These are phyloP conservation scores for Xylariaceae sp. DNA, from an alignment of 2,329 filamentous ascomycete species.

Conservation along the genomic window DNA sequence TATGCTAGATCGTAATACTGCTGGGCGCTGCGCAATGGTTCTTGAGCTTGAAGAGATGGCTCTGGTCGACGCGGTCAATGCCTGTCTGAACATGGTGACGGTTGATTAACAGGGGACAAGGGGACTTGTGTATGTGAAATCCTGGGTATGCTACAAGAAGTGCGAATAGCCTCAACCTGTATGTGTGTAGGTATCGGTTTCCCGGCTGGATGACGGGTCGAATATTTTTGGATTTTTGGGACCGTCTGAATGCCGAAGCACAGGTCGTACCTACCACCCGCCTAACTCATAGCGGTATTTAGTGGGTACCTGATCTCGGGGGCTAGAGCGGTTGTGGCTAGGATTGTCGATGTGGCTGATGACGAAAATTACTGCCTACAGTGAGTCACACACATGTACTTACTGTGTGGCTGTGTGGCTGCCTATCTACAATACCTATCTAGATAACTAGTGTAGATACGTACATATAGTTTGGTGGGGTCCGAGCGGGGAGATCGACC, in stretches of 20 bases:
- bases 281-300: too few species aligned
- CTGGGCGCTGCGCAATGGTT: conserved; percentile 45
- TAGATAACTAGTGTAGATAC: background rate
- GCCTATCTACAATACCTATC: too few species aligned
- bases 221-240: conserved; percentile 2
- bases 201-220: background rate
- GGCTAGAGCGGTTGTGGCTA: background rate
- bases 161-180: background rate
- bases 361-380: background rate
- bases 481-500: too few species aligned
- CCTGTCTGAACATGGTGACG: conserved; percentile 30
- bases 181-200: background rate
- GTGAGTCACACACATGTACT: background rate
- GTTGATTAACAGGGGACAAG: background rate
- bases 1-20: conserved; percentile 39
- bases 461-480: too few species aligned
- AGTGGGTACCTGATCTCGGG: too few species aligned
- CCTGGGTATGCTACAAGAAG: background rate
- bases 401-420: background rate
- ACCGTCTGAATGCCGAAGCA: background rate
- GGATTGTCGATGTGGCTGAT: background rate
- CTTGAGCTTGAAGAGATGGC: conserved; percentile 28
- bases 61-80: conserved; percentile 28
- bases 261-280: too few species aligned
- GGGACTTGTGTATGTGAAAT: conserved; percentile 2